Percentiles rank a stretch among this genome's conserved stretches.
phyloP scores from a whole-genome alignment of 257 asterid genomes.

The Verbena officinalis region DNA sequence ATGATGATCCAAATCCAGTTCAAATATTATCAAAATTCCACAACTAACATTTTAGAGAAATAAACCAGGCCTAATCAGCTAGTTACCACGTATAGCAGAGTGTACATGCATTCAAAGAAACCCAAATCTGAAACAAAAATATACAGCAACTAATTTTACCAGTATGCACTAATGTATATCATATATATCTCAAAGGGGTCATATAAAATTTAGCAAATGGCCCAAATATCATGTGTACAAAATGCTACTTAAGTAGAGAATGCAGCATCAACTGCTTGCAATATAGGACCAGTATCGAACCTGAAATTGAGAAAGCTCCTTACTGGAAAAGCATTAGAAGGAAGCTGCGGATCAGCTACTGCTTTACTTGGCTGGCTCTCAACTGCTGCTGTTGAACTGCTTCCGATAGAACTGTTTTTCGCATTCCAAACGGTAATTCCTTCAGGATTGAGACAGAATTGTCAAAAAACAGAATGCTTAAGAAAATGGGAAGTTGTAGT shows the following conservation, averaged over 20 bases:
- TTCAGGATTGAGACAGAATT: constrained; percentile 30
- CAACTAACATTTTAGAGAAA: not conserved
- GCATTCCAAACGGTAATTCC: constrained; percentile 81
- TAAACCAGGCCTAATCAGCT: not conserved
- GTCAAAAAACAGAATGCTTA: constrained; percentile 20
- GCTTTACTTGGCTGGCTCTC: constrained; percentile 61
- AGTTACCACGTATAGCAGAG: not conserved
- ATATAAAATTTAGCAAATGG: constrained; percentile 2
- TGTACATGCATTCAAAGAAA: constrained; percentile 29
- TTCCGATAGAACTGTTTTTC: constrained; percentile 58
- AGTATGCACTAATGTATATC: constrained; percentile 9
- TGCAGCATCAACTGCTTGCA: constrained; percentile 63
- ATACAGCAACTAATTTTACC: constrained; percentile 32
- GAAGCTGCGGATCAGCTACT: constrained; percentile 37
- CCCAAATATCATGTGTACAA: constrained; percentile 21
- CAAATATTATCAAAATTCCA: not conserved
- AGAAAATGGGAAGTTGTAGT: not conserved
- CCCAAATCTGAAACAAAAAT: constrained; percentile 10
- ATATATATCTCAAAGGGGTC: constrained; percentile 8
- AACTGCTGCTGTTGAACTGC: constrained; percentile 40
- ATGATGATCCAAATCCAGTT: not conserved
- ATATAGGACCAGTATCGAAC: constrained; percentile 61
- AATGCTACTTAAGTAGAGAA: constrained; percentile 45
- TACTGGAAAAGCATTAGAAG: constrained; percentile 41
- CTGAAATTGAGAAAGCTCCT: constrained; percentile 72